Conservation (phyloP, 345 rosid species). For the Sonneratia caseolaris region DNA sequence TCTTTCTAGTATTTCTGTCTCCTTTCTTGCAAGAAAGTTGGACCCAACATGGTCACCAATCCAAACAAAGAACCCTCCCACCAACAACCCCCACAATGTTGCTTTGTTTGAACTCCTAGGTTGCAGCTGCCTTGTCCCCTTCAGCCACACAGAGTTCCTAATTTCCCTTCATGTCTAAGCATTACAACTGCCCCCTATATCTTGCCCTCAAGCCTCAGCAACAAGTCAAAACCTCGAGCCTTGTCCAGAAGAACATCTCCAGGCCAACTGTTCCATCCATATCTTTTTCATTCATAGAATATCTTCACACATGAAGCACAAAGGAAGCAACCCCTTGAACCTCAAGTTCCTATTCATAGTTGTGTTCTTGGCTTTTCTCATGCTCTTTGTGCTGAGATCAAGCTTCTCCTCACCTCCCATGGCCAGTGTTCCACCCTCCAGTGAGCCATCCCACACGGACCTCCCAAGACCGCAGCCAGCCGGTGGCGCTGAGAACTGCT, state of each 20-base stretch:
- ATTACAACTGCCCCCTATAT: slow-evolving; percentile 10
- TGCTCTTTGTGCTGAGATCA: slow-evolving; percentile 54
- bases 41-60: background rate
- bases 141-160: slow-evolving; percentile 25
- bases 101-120: slow-evolving; percentile 35
- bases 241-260: background rate
- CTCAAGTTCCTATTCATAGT: slow-evolving; percentile 53
- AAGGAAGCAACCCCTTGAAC: slow-evolving; percentile 33
- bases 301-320: slow-evolving; percentile 47
- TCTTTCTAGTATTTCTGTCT: too few relatives aligned
- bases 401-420: slow-evolving; percentile 28
- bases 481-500: slow-evolving; percentile 15
- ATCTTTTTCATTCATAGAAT: background rate
- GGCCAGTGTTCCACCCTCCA: slow-evolving; percentile 10
- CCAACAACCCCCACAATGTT: slow-evolving; percentile 10
- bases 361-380: slow-evolving; percentile 43
- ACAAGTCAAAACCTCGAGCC: slow-evolving; percentile 37
- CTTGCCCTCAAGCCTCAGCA: slow-evolving; percentile 6
- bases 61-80: background rate
- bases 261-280: background rate
- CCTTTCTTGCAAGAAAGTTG: too few relatives aligned
- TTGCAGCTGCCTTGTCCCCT: slow-evolving; percentile 34
- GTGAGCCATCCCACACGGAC: slow-evolving; percentile 14
- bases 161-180: slow-evolving; percentile 48
- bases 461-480: background rate